phyloP scores from a whole-genome alignment of 176 grass and related monocot species.

The Miscanthus lutarioriparius region DNA sequence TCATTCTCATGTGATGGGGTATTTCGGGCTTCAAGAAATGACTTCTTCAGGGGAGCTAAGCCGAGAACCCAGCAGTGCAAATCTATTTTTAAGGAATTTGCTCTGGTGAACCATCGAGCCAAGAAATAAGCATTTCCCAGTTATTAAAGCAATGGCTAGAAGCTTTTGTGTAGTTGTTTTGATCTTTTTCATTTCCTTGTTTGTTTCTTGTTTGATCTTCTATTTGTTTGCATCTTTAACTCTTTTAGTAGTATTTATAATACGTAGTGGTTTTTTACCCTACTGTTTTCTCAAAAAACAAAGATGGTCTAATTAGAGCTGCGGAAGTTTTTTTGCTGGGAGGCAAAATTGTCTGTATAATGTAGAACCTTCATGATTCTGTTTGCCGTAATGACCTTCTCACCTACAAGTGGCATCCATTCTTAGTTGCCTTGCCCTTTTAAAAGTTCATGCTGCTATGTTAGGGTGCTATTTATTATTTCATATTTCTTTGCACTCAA shows the following conservation, averaged over 20 bases:
- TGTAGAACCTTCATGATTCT: background rate
- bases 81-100: background rate
- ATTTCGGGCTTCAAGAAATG: background rate
- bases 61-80: background rate
- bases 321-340: background rate
- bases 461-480: background rate
- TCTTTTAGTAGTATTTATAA: no score
- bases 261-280: no score
- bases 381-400: background rate
- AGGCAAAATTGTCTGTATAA: background rate
- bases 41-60: background rate
- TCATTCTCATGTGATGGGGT: background rate
- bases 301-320: slow-evolving; percentile 15
- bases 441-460: background rate
- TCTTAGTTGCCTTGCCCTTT: background rate
- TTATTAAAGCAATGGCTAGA: background rate
- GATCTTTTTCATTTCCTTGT: no score
- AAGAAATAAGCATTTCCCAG: background rate
- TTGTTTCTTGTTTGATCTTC: no score
- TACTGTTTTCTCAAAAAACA: background rate
- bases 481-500: slow-evolving; percentile 10
- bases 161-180: no score
- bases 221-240: no score
- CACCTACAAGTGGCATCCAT: background rate
- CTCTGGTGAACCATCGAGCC: background rate